These are phyloP conservation scores for Prillingera fragicola DNA, from an alignment of 1,284 basidiomycete genomes.

Conservation along the genomic window DNA sequence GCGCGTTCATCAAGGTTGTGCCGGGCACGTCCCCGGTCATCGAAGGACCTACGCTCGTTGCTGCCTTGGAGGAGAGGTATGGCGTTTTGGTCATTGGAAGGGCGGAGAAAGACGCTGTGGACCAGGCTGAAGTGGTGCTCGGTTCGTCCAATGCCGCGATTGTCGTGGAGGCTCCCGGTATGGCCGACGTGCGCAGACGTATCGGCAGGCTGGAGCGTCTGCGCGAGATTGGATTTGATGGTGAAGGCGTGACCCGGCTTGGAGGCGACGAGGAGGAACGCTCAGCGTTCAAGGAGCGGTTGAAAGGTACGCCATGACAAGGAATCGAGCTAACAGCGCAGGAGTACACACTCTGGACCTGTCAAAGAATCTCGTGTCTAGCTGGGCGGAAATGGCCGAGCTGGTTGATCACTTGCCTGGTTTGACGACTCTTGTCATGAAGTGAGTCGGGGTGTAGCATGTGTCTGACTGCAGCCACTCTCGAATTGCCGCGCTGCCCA, in stretches of 20 bases:
- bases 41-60: conserved; percentile 65
- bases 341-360: conserved; percentile 75
- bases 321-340: conserved; percentile 43
- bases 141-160: conserved; percentile 78
- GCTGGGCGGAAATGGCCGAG: conserved; percentile 63
- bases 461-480: conserved; percentile 22
- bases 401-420: conserved; percentile 61
- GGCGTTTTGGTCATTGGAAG: conserved; percentile 42
- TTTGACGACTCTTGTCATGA: conserved; percentile 66
- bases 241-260: conserved; percentile 55
- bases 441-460: conserved; percentile 53
- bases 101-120: too few relatives aligned
- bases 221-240: conserved; percentile 71
- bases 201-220: conserved; percentile 64
- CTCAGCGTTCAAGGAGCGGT: conserved; percentile 25
- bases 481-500: conserved; percentile 59
- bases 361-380: conserved; percentile 67
- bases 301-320: conserved; percentile 21
- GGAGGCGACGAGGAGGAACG: conserved; percentile 50
- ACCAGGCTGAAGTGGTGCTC: conserved; percentile 55
- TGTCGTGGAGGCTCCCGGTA: conserved; percentile 75
- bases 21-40: conserved; percentile 2
- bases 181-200: conserved; percentile 69
- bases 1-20: conserved; percentile 37
- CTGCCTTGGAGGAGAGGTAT: conserved; percentile 71